Evolutionary conservation across 2,329 filamentous ascomycete genomes (phyloP).

Genomic region (Fusarium pseudonygamai): DNA sequence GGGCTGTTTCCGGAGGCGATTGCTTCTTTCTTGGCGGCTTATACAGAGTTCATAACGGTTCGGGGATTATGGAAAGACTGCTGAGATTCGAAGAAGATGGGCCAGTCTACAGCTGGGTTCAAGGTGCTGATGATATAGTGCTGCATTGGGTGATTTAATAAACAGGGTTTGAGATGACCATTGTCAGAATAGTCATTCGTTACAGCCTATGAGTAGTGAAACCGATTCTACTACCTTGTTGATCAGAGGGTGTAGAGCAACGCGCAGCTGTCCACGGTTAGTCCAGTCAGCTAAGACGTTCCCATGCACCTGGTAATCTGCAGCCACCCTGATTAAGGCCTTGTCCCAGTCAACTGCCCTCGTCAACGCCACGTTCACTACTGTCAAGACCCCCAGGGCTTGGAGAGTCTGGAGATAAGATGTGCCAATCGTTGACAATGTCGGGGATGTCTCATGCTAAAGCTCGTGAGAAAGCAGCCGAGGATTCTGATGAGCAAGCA

Average conservation of each 20-base stretch:
- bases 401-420: too few species aligned
- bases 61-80: constrained; percentile 15
- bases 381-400: rapidly evolving
- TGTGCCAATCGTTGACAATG: rapidly evolving
- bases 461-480: background rate
- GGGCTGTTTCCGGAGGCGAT: constrained; percentile 14
- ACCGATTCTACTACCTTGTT: rapidly evolving
- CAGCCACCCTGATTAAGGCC: background rate
- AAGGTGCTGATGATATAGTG: background rate
- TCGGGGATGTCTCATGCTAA: too few species aligned
- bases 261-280: background rate
- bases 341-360: background rate
- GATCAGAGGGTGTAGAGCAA: background rate
- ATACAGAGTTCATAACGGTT: constrained; percentile 24
- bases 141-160: rapidly evolving
- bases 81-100: background rate
- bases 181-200: too few species aligned
- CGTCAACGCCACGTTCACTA: background rate
- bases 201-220: background rate
- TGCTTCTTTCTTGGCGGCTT: constrained; percentile 16
- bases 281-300: background rate
- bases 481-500: background rate
- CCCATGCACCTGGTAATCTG: background rate
- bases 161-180: rapidly evolving
- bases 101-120: rapidly evolving